phyloP scores from a whole-genome alignment of 805 yeast species.

The Yarrowia bubula region DNA sequence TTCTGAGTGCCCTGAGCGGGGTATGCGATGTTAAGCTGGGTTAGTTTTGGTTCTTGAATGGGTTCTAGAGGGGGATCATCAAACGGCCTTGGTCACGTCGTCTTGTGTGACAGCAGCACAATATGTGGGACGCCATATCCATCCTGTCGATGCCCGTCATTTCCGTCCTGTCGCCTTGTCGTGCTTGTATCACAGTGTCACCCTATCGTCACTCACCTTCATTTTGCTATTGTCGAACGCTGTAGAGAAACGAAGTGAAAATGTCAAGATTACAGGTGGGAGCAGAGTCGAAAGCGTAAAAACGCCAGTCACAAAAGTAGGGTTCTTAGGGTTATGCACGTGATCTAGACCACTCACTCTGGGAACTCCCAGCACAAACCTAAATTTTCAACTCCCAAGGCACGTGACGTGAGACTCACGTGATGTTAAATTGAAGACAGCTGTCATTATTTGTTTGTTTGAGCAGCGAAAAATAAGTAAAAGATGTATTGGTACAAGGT shows the following conservation, averaged over 20 bases:
- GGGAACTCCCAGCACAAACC: neutral
- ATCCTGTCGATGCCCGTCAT: neutral
- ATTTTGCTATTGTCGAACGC: conserved; percentile 26
- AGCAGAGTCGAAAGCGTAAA: conserved; percentile 26
- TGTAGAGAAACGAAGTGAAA: conserved; percentile 27
- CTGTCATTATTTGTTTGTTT: too few relatives aligned
- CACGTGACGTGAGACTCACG: neutral
- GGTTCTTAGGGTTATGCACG: conserved; percentile 20
- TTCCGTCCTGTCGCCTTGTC: neutral
- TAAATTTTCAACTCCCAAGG: neutral
- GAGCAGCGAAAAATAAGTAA: too few relatives aligned
- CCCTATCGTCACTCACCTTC: conserved; percentile 20
- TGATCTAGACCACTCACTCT: neutral
- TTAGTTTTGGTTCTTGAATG: neutral
- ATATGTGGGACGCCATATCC: neutral
- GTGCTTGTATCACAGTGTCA: neutral
- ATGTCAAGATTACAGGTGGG: conserved; percentile 27
- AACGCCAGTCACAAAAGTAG: conserved; percentile 19
- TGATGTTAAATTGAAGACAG: too few relatives aligned
- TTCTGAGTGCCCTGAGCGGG: conserved; percentile 99
- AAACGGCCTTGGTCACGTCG: neutral
- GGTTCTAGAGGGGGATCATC: neutral
- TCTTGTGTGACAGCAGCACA: neutral
- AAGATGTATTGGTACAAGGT: too few relatives aligned
- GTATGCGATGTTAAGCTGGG: conserved; percentile 95